Evolutionary conservation across 345 rosid species (phyloP).

Genomic region (Bretschneidera sinensis): DNA sequence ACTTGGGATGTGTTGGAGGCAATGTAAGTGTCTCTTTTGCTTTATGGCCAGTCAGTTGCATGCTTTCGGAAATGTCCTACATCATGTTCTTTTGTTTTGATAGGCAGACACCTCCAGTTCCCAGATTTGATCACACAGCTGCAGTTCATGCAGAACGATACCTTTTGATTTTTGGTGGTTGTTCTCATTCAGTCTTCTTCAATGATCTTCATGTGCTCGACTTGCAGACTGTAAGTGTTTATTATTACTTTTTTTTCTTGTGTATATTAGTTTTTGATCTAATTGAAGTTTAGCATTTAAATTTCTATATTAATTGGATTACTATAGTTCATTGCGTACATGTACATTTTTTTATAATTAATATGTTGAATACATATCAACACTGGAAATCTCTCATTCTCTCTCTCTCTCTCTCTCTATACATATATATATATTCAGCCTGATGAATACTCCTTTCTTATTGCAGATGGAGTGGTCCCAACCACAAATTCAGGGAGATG

Average conservation of each 20-base stretch:
- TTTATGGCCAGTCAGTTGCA: constrained; percentile 9
- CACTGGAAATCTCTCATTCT: not conserved
- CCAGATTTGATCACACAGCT: constrained; percentile 96
- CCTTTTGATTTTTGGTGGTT: constrained; percentile 89
- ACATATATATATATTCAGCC: too few species aligned
- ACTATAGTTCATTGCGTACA: not conserved
- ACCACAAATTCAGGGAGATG: constrained; percentile 75
- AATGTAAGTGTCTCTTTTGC: constrained; percentile 44
- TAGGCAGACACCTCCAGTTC: constrained; percentile 95
- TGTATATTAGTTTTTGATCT: not conserved
- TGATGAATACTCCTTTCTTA: not conserved
- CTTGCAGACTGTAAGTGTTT: constrained; percentile 67
- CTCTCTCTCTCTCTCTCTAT: not conserved
- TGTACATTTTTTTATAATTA: too few species aligned
- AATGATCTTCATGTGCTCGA: constrained; percentile 90
- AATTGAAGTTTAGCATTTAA: not conserved
- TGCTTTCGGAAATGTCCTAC: constrained; percentile 19
- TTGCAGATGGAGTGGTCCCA: constrained; percentile 96
- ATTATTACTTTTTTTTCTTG: constrained; percentile 9
- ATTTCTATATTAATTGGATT: not conserved
- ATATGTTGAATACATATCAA: too few species aligned
- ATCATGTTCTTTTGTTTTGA: constrained; percentile 32
- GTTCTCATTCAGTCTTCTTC: constrained; percentile 92
- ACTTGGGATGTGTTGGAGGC: constrained; percentile 71
- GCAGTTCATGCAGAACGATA: constrained; percentile 65